These are phyloP conservation scores for Termitomyces sp. DNA, from an alignment of 768 basidiomycete genomes.

Conservation along the genomic window DNA sequence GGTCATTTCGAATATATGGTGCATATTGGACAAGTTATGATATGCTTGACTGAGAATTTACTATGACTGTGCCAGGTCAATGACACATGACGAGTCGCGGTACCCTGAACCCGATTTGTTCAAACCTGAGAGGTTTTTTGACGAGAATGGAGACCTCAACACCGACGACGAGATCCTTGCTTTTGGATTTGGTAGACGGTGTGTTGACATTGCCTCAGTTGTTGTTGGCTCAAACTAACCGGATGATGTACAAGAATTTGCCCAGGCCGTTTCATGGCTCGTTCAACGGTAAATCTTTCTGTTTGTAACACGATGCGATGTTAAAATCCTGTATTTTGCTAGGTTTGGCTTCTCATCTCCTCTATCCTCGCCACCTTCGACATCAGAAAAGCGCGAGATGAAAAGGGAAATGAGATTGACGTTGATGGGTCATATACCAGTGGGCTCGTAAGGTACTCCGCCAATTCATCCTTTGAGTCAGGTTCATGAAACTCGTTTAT, in stretches of 20 bases:
- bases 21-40: background rate
- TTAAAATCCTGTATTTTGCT: too few species aligned
- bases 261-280: background rate
- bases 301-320: background rate
- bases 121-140: conserved; percentile 11
- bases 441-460: background rate
- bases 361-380: too few species aligned
- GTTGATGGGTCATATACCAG: background rate
- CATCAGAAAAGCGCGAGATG: background rate
- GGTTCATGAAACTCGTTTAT: background rate
- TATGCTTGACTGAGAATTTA: background rate
- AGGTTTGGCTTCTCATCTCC: too few species aligned
- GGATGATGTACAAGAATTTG: background rate
- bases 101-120: conserved; percentile 6
- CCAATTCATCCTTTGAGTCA: background rate
- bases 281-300: background rate
- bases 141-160: conserved; percentile 5
- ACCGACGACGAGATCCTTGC: background rate
- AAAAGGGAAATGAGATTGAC: background rate
- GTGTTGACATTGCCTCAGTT: background rate
- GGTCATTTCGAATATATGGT: background rate
- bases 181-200: conserved; percentile 13
- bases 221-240: background rate
- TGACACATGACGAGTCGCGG: background rate
- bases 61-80: background rate